Evolutionary conservation across 352 stramenopile genomes (phyloP), one percentile per base, ranked within the genome.

Genomic region (Globisporangium rhizosaccharum): DNA sequence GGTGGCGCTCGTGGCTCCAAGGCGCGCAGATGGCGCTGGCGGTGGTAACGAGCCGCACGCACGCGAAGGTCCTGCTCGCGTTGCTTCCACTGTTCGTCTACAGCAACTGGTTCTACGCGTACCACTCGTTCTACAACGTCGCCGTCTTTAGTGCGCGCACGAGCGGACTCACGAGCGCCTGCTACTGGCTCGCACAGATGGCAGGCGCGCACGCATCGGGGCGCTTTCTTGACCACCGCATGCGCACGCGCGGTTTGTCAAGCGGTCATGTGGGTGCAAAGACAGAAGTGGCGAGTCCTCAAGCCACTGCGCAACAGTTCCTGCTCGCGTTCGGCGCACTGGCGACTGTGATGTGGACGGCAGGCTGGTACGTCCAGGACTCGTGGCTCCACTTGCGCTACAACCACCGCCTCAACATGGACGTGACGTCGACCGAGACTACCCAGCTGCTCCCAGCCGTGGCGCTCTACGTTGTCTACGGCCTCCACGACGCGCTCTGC

Each of bases 101-200:
- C 71, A 76, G 62, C 64, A 87, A 87, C 61, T 87, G 72, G 72
- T 87, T 87, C 56, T 87, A 87, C 67, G 79, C 68, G 39, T 87
- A 87, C 57, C 74, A 87, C 55, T 59, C 75, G 51, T 76, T 79
- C 56, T 83, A 63, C 67, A 87, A 87, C 63, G 58, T 70, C 26
- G 33, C 62, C 0, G 44, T 72, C 25, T 86, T 86, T 62, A 81
- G 68, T 42, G 46, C 63, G n/a, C 72, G 76, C 39, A 72, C 72
- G 10, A 63, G 65, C 1, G 72, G 70, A 1, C 57, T 86, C 28
- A 67, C 62, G 20, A 76, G 63, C 28, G 67, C 67, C 1, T 68
- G 55, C 51, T 84, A 84, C 56, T 84, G 73, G 73, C 56, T 61
- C 9, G 63, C 72, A 17, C 71, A 86, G 53, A 86, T 80, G 66